Base-by-base conservation (phyloP, 164 flowering plant genomes). In the Piper betle region DNA sequence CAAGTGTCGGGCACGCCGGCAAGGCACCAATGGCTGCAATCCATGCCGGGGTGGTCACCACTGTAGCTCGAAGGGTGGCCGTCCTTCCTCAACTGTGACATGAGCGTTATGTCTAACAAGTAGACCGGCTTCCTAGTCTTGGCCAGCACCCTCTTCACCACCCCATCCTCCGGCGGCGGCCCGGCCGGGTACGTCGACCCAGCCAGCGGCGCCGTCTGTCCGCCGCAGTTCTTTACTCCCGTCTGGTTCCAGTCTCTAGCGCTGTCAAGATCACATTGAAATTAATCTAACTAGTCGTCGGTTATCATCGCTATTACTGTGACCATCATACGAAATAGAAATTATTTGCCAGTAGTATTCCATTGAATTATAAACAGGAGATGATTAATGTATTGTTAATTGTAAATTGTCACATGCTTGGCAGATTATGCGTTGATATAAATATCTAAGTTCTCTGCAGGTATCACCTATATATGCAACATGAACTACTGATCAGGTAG, bases 11-110 rank as follows among this genome's bases (percentile, higher is more conserved):
- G 87, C 40, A 77, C 64, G 15, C 87, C 87, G 17, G 82, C 70
- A 11, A 82, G 73, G 62, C 87, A 80, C 87, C 87, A 82, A 41
- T 83, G 89, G 74, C 84, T 84, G 73, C 86, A 84, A 58, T 84
- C 89, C 6, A 18, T 48, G 57, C 76, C 76, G 1, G 55, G 18
- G 60, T 67, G 75, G 16, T 70, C 55, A 46, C 73, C 75, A 41
- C 72, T 67, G 61, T 75, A 78, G 17, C 57, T 37, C 0, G 81
- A 69, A 5, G 79, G 82, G 53, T 78, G 82, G 0, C 71, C 82
- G 46, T 78, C 82, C 53, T 68, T 74, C 38, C 82, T 66, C 19
- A 69, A 59, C 70, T 75, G 76, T 15, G 82, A 78, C 43, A 78
- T 72, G 25, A 53, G 42, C 2, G 82, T 78, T 11, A 76, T 39